Evolutionary conservation across 768 basidiomycete species (phyloP), one percentile per base, ranked within the genome.

Genomic region (Neoboletus subvelutipes): DNA sequence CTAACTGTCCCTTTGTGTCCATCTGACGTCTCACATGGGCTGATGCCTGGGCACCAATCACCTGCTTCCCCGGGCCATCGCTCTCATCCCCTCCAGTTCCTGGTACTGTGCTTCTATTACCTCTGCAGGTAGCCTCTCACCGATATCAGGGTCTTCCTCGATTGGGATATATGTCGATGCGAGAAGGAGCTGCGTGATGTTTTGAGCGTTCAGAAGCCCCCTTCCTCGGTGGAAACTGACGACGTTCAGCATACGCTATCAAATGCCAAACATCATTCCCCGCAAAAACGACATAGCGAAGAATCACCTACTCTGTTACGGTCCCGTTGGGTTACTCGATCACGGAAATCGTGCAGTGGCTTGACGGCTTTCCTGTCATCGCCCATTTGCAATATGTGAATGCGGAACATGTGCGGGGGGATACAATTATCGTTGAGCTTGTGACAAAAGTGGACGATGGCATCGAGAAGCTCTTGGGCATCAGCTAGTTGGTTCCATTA

Each of bases 301-400:
- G 11, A 11, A 45, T 18, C 17, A 59, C 61, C 9, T 24, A 37
- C 64, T 55, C 62, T 61, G 17, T 58, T 52, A 11, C 42, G 51
- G 43, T 66, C 67, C 24, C 52, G 46, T 20, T 57, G 54, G 4
- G 54, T 58, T 20, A 69, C 28, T 28, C 53, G 56, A 17, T 69
- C 64, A 34, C 60, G 62, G 52, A 68, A 61, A 45, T 64, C 62
- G 9, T 64, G 54, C 12, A 68, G 57, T 4, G 67, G 67, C 47
- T 55, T 36, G 53, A 66, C 60, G 13, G 54, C 67, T 24, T 48
- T 69, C 43, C 67, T 61, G 36, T 68, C 62, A 0, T 61, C 54
- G 1, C 67, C 67, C 59, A 68, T 64, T 50, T 68, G 67, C 45
- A 68, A 39, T 18, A 69, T 26, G 36, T 68, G 60, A 10, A 68